These are phyloP conservation scores for Immersiella caudata DNA, from an alignment of 495 filamentous ascomycete species.

Conservation along the genomic window DNA sequence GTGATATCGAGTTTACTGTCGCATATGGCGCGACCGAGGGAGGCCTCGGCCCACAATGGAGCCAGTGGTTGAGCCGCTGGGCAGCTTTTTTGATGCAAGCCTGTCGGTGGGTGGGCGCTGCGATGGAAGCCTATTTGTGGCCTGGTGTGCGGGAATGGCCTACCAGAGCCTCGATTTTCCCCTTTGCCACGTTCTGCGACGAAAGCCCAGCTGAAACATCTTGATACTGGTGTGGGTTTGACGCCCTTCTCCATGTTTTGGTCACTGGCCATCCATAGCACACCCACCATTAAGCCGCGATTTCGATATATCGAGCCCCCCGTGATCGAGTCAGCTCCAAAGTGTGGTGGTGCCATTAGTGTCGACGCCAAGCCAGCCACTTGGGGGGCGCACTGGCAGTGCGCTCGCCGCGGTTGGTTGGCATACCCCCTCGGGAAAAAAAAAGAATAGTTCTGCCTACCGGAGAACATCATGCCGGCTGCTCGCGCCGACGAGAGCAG, in stretches of 20 bases:
- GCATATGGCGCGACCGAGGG: not conserved
- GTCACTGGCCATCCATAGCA: not conserved
- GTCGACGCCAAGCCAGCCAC: constrained; percentile 6
- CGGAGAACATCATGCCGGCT: not conserved
- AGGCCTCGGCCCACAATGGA: not conserved
- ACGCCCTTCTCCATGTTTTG: not conserved
- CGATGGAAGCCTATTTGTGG: not conserved
- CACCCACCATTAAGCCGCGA: not conserved
- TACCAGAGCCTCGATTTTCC: not conserved
- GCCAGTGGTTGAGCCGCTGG: not conserved
- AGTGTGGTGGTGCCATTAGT: not conserved
- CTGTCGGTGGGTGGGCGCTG: not conserved
- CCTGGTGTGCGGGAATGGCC: not conserved
- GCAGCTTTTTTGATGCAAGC: not conserved
- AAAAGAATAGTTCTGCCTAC: not conserved
- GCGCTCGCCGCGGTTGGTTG: constrained; percentile 11
- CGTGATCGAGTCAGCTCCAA: not conserved
- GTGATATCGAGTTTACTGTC: not conserved
- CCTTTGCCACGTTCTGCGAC: not conserved
- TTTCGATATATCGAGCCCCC: not conserved
- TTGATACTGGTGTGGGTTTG: constrained; percentile 6
- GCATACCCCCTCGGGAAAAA: not conserved
- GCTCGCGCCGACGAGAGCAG: not conserved
- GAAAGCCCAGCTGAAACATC: constrained; percentile 5
- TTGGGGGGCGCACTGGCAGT: not conserved